Base-by-base conservation (phyloP, 139 green algal species). In the Choricystis sp. region DNA sequence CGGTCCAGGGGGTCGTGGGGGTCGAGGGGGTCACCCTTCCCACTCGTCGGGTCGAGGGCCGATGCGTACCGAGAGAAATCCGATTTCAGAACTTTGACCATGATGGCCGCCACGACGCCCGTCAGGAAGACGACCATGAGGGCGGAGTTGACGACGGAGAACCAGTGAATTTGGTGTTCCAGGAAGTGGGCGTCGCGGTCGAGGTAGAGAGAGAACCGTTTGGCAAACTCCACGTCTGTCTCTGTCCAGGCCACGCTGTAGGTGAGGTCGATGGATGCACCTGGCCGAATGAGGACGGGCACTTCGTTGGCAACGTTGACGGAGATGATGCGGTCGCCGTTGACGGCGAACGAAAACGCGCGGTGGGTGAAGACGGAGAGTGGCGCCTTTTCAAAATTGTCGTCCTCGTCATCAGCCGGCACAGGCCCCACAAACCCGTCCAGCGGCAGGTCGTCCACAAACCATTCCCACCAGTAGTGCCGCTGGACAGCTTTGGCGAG, bases 121-220 rank as follows among this genome's bases (percentile, higher is more conserved):
- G 79, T 90, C 19, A 98, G 81, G 77, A 98, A 97, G 69, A 98
- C 88, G 31, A 98, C 92, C 90, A 98, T 98, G 85, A 98, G 94
- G 83, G 96, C 97, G 26, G 79, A 90, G 77, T 98, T 98, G 82
- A 96, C 87, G 68, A 98, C 93, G 65, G 81, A 91, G 79, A 97
- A 97, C 90, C 90, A 96, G 74, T 97, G 90, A 71, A 97, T 96
- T 81, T 96, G 89, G 74, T 98, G 92, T 81, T 98, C 91, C 66
- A 98, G 98, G 71, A 98, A 98, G 71, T 82, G 87, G 82, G 92
- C 91, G 73, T 98, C 92, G 24, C 98, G 75, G 73, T 98, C 92
- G 24, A 98, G 75, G 80, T 98, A 98, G 23, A 86, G 84, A 71
- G 98, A 86, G 72, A 96, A 98, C 19, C 92, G 78, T 28, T 82